Conservation (phyloP, 768 basidiomycete genomes). For the Hirschioporus abietinus region DNA sequence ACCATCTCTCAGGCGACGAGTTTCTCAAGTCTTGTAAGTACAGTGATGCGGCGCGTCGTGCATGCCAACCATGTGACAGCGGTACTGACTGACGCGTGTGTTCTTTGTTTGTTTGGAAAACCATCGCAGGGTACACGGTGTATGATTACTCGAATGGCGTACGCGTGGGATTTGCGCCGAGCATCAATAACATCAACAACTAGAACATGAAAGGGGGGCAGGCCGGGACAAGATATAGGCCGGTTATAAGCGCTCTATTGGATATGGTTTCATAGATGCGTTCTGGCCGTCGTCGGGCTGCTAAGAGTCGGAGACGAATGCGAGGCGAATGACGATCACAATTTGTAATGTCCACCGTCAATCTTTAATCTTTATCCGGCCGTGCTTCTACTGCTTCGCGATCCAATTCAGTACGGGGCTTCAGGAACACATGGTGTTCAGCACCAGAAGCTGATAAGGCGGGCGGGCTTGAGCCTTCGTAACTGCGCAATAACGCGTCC, state of each 20-base stretch:
- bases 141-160: constrained; percentile 53
- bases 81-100: constrained; percentile 4
- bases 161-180: constrained; percentile 54
- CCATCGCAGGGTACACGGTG: constrained; percentile 46
- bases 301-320: neutral
- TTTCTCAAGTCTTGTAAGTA: constrained; percentile 64
- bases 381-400: neutral
- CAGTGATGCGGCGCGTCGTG: constrained; percentile 6
- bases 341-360: constrained; percentile 1
- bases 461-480: neutral
- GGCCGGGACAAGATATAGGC: neutral
- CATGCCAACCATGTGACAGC: constrained; percentile 4
- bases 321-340: neutral
- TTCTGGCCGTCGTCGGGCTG: neutral
- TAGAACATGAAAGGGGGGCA: neutral
- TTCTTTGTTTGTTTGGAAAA: neutral
- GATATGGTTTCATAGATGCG: constrained; percentile 2
- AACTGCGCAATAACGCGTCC: neutral
- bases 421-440: neutral
- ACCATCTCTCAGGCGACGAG: constrained; percentile 38
- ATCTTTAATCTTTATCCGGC: constrained; percentile 1
- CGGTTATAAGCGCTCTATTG: neutral
- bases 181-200: constrained; percentile 37
- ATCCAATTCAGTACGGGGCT: neutral
- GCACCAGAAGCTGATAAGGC: neutral